These are phyloP conservation scores for Xerocomus brunneocitrinus DNA, from an alignment of 768 basidiomycete genomes.

Conservation along the genomic window DNA sequence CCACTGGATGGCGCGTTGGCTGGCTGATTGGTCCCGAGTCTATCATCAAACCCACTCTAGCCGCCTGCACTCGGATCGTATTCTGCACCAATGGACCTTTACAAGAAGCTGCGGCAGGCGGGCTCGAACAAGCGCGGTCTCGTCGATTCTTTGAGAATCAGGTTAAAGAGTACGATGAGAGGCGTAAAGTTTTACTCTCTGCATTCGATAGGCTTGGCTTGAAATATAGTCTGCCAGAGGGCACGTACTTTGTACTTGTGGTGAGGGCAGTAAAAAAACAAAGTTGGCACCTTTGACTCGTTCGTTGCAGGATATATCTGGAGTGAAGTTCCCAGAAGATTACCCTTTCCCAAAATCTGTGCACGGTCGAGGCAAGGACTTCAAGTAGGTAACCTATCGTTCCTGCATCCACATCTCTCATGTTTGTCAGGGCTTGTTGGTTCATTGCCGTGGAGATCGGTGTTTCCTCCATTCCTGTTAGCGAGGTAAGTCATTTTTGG, in stretches of 20 bases:
- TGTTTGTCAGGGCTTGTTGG: constrained; percentile 73
- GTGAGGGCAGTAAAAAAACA: constrained; percentile 39
- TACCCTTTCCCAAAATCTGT: constrained; percentile 79
- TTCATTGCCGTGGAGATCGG: constrained; percentile 88
- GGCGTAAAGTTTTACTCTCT: constrained; percentile 67
- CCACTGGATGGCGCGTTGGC: constrained; percentile 96
- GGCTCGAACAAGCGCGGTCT: constrained; percentile 72
- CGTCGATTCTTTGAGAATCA: constrained; percentile 78
- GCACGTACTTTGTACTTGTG: constrained; percentile 86
- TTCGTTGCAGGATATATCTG: constrained; percentile 61
- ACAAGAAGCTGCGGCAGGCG: constrained; percentile 91
- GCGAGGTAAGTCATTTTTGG: constrained; percentile 61
- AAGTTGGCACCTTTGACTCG: not conserved
- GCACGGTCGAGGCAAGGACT: constrained; percentile 79
- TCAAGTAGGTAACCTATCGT: constrained; percentile 48
- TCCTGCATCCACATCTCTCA: constrained; percentile 7
- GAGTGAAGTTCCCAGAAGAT: constrained; percentile 73
- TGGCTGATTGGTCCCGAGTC: constrained; percentile 88
- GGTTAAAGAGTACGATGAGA: constrained; percentile 69
- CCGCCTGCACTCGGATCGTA: constrained; percentile 89
- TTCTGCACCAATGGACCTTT: constrained; percentile 94
- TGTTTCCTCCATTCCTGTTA: constrained; percentile 91
- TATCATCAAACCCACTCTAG: constrained; percentile 82
- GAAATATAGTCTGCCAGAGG: constrained; percentile 84
- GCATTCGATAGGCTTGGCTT: constrained; percentile 83